Conservation (phyloP, 352 stramenopile genomes). For the Phytophthora palmivora region DNA sequence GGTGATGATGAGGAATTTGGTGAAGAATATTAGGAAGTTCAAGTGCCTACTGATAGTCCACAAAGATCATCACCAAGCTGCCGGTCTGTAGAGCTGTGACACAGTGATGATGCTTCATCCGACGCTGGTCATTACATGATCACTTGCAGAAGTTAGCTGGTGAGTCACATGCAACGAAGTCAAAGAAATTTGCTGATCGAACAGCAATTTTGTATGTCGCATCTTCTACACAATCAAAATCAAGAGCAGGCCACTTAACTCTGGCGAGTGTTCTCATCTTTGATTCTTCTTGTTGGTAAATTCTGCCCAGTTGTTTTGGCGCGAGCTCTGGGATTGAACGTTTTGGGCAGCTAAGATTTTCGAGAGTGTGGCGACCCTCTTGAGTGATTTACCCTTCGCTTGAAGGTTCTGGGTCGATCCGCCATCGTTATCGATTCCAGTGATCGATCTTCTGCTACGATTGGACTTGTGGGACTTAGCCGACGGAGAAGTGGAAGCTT, state of each 20-base stretch:
- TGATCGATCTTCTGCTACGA: slow-evolving; percentile 1
- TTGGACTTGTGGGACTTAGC: background rate
- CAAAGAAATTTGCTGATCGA: slow-evolving; percentile 30
- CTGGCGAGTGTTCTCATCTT: background rate
- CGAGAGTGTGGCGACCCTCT: slow-evolving; percentile 24
- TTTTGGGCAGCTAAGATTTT: slow-evolving; percentile 20
- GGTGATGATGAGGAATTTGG: slow-evolving; percentile 93
- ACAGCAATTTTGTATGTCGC: slow-evolving; percentile 37
- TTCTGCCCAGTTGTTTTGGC: slow-evolving; percentile 13
- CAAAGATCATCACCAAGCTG: slow-evolving; percentile 18
- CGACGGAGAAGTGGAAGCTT: background rate
- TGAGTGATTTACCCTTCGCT: slow-evolving; percentile 7
- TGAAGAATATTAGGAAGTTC: slow-evolving; percentile 78
- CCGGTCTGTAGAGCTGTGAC: slow-evolving; percentile 26
- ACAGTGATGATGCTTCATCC: slow-evolving; percentile 14
- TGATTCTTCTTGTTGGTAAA: slow-evolving; percentile 9
- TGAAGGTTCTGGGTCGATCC: background rate
- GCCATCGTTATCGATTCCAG: background rate
- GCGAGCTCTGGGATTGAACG: slow-evolving; percentile 6
- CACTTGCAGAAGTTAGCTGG: slow-evolving; percentile 10
- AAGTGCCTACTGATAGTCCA: background rate
- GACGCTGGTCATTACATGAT: slow-evolving; percentile 17
- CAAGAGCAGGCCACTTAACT: background rate
- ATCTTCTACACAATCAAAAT: slow-evolving; percentile 23
- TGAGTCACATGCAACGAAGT: slow-evolving; percentile 12